Percentiles rank a stretch among this genome's conserved stretches.
Conservation (phyloP, 1,139 yeast species). For the Debaryomyces sp. region DNA sequence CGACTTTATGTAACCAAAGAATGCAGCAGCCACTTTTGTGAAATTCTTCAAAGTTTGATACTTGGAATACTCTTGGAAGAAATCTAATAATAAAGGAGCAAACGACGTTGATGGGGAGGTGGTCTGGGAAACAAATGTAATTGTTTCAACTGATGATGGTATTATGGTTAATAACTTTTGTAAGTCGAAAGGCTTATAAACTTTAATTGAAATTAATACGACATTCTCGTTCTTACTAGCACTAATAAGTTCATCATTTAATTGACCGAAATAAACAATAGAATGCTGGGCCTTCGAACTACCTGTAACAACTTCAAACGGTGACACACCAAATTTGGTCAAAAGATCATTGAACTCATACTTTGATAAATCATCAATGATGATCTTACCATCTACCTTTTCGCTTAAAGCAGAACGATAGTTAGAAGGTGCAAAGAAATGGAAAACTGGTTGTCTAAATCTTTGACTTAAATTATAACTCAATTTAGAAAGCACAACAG, state of each 20-base stretch:
- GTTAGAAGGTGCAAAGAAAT: constrained; percentile 53
- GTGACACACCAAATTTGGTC: constrained; percentile 27
- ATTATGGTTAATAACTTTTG: constrained; percentile 50
- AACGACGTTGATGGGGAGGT: constrained; percentile 47
- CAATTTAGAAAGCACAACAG: constrained; percentile 53
- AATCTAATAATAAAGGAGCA: constrained; percentile 72
- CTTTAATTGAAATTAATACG: constrained; percentile 59
- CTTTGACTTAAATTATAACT: constrained; percentile 59
- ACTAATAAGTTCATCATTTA: constrained; percentile 44
- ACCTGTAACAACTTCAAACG: constrained; percentile 34
- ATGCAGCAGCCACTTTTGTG: constrained; percentile 60
- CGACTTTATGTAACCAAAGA: constrained; percentile 51
- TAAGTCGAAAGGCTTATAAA: constrained; percentile 73
- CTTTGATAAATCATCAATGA: constrained; percentile 18
- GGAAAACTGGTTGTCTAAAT: constrained; percentile 61
- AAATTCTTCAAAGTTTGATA: constrained; percentile 50
- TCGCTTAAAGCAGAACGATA: constrained; percentile 19
- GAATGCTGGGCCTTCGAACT: constrained; percentile 47
- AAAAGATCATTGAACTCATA: constrained; percentile 31
- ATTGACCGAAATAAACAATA: constrained; percentile 63
- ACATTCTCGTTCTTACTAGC: constrained; percentile 45
- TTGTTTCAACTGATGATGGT: constrained; percentile 57
- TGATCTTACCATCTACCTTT: constrained; percentile 18
- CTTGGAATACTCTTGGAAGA: constrained; percentile 61
- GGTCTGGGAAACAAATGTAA: constrained; percentile 69